Conservation (phyloP, 164 flowering plant species). For the Dillenia suffruticosa region DNA sequence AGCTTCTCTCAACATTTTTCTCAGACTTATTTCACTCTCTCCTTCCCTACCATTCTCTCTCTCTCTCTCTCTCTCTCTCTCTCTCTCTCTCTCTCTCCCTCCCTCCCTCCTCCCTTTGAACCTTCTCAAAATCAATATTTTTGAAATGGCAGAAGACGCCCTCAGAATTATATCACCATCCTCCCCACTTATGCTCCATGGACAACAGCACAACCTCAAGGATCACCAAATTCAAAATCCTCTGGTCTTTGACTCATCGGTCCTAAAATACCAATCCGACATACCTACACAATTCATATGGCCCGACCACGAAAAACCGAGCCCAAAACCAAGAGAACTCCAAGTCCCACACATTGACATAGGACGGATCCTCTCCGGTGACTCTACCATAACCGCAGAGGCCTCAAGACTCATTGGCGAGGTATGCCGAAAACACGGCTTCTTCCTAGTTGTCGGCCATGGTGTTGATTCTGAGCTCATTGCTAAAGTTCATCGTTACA, state of each 20-base stretch:
- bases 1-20: too few species aligned
- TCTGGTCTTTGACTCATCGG: constrained; percentile 5
- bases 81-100: too few species aligned
- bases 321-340: constrained; percentile 21
- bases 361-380: constrained; percentile 31
- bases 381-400: constrained; percentile 11
- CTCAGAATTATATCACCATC: not conserved
- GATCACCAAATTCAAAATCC: not conserved
- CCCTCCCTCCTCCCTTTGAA: too few species aligned
- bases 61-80: too few species aligned
- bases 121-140: too few species aligned
- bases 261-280: constrained; percentile 6
- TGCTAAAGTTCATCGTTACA: constrained; percentile 10
- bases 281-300: constrained; percentile 28
- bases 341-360: constrained; percentile 36
- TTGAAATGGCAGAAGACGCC: too few species aligned
- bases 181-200: constrained; percentile 10
- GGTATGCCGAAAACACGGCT: constrained; percentile 44
- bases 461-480: constrained; percentile 32
- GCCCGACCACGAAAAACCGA: constrained; percentile 24
- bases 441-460: constrained; percentile 51
- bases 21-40: too few species aligned
- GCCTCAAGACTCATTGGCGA: constrained; percentile 26
- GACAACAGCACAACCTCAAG: not conserved
- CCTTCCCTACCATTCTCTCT: too few species aligned